These are phyloP conservation scores for Parasitella parasitica DNA, from an alignment of 371 early-diverging fungal species.

Conservation along the genomic window DNA sequence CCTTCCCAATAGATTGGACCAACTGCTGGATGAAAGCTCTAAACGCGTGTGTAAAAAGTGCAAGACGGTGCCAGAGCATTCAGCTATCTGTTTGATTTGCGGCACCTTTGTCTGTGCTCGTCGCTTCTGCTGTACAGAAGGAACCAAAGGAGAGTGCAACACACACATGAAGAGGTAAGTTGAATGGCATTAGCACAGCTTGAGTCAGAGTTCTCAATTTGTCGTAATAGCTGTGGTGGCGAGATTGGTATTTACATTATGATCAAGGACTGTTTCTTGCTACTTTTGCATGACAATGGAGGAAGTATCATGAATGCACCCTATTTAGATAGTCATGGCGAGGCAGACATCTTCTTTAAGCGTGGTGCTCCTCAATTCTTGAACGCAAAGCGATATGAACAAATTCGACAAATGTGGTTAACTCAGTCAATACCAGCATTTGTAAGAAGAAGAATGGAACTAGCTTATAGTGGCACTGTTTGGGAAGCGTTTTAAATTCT, in stretches of 20 bases:
- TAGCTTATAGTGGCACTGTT: conserved; percentile 27
- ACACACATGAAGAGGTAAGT: conserved; percentile 76
- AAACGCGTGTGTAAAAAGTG: conserved; percentile 80
- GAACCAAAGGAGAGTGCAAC: conserved; percentile 88
- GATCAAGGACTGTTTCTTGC: conserved; percentile 79
- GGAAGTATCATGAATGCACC: conserved; percentile 88
- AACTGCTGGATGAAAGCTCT: conserved; percentile 79
- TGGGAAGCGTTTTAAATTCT: conserved; percentile 32
- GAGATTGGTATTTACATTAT: conserved; percentile 86
- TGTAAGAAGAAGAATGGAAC: conserved; percentile 88
- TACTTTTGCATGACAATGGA: conserved; percentile 79
- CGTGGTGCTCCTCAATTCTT: conserved; percentile 89
- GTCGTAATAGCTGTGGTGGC: conserved; percentile 79
- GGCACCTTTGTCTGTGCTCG: conserved; percentile 91
- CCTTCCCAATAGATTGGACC: conserved; percentile 82
- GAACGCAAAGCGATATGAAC: conserved; percentile 85
- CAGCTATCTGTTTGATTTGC: conserved; percentile 92
- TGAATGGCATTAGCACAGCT: too few relatives aligned
- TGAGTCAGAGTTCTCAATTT: not conserved
- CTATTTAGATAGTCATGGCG: conserved; percentile 94
- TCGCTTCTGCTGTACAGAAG: conserved; percentile 87
- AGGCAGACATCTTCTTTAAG: conserved; percentile 63
- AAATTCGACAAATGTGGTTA: conserved; percentile 83
- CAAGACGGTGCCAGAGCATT: conserved; percentile 79
- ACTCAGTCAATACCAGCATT: conserved; percentile 82